Conservation (phyloP, 768 basidiomycete genomes). For the Termitomyces sp. region DNA sequence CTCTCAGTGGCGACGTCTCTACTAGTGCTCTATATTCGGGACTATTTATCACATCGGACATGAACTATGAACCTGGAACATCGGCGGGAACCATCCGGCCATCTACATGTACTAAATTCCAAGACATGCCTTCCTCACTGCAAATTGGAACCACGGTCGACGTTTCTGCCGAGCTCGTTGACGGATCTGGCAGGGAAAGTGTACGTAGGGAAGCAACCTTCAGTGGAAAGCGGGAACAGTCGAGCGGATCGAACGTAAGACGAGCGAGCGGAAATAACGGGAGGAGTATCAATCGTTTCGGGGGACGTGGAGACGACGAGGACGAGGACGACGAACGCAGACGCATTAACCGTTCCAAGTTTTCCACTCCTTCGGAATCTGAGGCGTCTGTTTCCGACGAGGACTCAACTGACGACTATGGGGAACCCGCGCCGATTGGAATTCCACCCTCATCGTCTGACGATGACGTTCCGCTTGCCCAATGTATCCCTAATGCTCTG, state of each 20-base stretch:
- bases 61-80: constrained; percentile 36
- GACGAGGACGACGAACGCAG: constrained; percentile 20
- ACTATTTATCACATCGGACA: constrained; percentile 13
- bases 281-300: constrained; percentile 32
- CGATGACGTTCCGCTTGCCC: constrained; percentile 83
- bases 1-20: constrained; percentile 5
- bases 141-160: constrained; percentile 3
- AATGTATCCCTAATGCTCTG: constrained; percentile 77
- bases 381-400: constrained; percentile 38
- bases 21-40: constrained; percentile 9
- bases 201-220: constrained; percentile 2
- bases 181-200: constrained; percentile 22
- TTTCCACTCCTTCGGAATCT: constrained; percentile 28
- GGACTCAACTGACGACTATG: constrained; percentile 34
- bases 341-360: constrained; percentile 21
- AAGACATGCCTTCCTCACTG: neutral
- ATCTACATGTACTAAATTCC: constrained; percentile 10
- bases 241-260: constrained; percentile 13
- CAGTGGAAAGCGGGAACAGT: constrained; percentile 3
- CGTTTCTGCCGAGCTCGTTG: constrained; percentile 17
- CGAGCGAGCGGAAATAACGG: constrained; percentile 17
- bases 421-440: constrained; percentile 20
- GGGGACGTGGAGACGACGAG: constrained; percentile 30
- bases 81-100: constrained; percentile 40
- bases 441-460: constrained; percentile 33